Evolutionary conservation across 2,329 filamentous ascomycete species (phyloP), one percentile per base, ranked within the genome.

Genomic region (Tricladium varicosporioides): DNA sequence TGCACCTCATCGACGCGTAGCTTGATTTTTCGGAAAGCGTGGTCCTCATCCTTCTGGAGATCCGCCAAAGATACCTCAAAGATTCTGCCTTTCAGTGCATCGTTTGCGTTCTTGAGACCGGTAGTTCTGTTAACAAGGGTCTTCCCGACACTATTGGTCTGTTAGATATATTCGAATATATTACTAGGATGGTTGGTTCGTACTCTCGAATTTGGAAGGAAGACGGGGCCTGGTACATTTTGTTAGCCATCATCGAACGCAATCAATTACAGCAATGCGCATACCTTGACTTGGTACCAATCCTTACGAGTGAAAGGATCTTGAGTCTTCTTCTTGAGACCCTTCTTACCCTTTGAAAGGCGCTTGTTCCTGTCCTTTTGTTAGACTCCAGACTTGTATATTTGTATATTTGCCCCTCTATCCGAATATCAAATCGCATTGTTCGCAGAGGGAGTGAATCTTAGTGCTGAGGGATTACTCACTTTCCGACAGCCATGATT

Each of bases 261-360:
- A 45, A 47, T 58, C 31, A 27, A 15, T 11, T 13, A 13, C 32
- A 18, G 55, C 45, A 60, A 59, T 55, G 19, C 54, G 57, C 81
- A 69, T 74, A 91, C 88, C 87, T 97, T 97, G 80, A 99, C 87
- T 74, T 88, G 90, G 83, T 92, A 99, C 91, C 95, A 97, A 79
- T 97, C 94, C 86, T 99, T 99, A 77, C 93, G 90, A 74, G 92
- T 86, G 85, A 97, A 97, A 74, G 94, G 93, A 80, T 99, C 94
- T 72, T 88, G 82, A 74, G 92, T 93, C 83, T 93, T 93, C 93
- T 99, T 97, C 91, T 97, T 97, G 78, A 97, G 85, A 80, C 94
- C 93, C 88, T 99, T 99, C 91, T 97, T 99, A 83, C 94, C 94
- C 87, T 99, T 99, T 69, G 94, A 97, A 84, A 99, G 87, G 86